Conservation (phyloP, 441 rosid species). For the Pelargonium cotyledonis region DNA sequence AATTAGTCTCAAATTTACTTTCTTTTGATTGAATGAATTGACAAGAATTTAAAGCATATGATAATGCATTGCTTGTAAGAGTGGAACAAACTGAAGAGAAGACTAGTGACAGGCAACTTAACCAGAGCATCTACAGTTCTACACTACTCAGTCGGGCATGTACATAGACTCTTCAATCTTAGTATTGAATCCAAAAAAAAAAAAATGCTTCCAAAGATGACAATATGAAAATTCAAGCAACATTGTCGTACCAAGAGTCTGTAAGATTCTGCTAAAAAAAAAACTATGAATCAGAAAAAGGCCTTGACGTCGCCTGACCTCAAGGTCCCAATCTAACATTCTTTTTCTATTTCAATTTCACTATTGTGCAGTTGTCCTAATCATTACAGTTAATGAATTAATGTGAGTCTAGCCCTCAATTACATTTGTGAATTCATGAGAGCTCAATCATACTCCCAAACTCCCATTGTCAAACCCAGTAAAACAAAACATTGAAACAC, state of each 20-base stretch:
- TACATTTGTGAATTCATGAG: background rate
- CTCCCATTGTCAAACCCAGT: background rate
- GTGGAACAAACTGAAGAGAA: background rate
- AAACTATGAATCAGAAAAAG: background rate
- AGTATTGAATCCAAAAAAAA: background rate
- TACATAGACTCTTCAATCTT: background rate
- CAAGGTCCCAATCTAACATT: background rate
- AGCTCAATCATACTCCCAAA: background rate
- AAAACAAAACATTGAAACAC: background rate
- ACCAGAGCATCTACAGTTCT: background rate
- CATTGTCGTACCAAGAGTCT: background rate
- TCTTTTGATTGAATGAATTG: background rate
- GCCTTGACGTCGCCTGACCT: background rate
- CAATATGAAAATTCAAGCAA: background rate
- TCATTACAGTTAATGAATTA: background rate
- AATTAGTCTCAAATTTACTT: background rate
- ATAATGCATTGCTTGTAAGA: background rate
- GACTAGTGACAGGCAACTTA: background rate
- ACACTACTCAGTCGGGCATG: too few species aligned
- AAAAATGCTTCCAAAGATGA: background rate
- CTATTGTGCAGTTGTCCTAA: background rate
- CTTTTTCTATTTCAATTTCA: background rate
- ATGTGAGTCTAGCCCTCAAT: background rate
- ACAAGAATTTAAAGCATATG: background rate
- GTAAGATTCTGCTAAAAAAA: background rate